Base-by-base conservation (phyloP, 1,284 basidiomycete species). In the Termitomyces sp. region DNA sequence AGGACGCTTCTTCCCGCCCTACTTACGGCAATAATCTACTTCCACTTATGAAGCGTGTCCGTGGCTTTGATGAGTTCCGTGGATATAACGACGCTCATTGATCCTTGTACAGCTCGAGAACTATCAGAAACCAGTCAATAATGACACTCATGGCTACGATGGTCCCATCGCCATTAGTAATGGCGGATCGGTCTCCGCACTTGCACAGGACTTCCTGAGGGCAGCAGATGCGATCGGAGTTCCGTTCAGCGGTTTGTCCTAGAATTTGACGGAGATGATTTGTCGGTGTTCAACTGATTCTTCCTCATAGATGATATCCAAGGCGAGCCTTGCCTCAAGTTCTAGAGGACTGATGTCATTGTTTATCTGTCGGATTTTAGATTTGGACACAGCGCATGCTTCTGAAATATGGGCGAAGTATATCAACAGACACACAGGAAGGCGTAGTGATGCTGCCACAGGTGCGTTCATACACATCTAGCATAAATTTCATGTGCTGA, bases 381-480 rank as follows among this genome's bases (percentile, higher is more conserved):
- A 86, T 65, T 72, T 84, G 42, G 67, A 73, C 51, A 84, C 83
- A 34, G 65, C 77, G n/a, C 79, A 86, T 57, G 83, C 73, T 16
- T 77, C 84, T 48, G 84, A 86, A 65, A 83, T 86, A 53, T 86
- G 84, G 84, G 83, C 84, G 40, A 87, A 88, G 64, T 88, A 86
- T 62, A 83, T 87, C 71, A 86, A 86, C 68, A 77, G 83, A 57
- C 77, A 85, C 58, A 87, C 84, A 24, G 84, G 84, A 51, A 73
- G 85, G 55, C 81, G 84, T 47, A 84, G 81, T 57, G 84, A 86
- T 60, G 84, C 84, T 45, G 83, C 84, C 5, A 85, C 83, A 46
- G 82, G 82, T 81, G 56, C 39, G 16, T 13, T 6, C 26, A n/a
- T 21, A 10, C 10, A 34, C 19, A 3, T 3, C 1, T 4, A 5